Conservation (phyloP, 192 early-diverging fungal genomes). For the Mortierella hygrophila region DNA sequence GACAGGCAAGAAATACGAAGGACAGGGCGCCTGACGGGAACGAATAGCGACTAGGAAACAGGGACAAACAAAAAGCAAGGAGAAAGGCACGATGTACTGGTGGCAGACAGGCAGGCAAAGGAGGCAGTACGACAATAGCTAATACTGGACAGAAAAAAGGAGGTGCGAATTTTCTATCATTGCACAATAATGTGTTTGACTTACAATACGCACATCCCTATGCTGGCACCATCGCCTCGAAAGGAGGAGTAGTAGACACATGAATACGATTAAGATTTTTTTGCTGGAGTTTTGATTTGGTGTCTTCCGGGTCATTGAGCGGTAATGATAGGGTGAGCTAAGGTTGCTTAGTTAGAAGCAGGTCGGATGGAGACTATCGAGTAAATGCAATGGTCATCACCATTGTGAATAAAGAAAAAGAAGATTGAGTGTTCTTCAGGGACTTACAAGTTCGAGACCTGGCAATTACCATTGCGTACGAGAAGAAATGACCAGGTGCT, state of each 20-base stretch:
- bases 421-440: neutral
- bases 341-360: neutral
- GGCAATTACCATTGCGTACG: no score
- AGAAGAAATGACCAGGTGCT: no score
- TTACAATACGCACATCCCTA: neutral
- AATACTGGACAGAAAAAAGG: neutral
- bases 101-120: no score
- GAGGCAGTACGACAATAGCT: no score
- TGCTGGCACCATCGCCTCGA: slow-evolving; percentile 1
- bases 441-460: neutral
- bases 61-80: no score
- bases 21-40: no score
- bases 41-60: no score
- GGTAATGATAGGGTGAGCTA: neutral
- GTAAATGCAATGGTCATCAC: neutral
- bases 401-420: neutral
- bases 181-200: neutral
- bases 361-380: neutral
- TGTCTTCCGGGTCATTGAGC: neutral
- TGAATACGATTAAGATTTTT: neutral
- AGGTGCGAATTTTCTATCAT: neutral
- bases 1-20: no score
- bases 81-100: no score
- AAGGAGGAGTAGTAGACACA: neutral
- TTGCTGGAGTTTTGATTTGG: neutral